A percentile compares a stretch with the other conserved stretches of the same genome.
phyloP scores from a whole-genome alignment of 345 rosid species.

The Arabidopsis suecica region DNA sequence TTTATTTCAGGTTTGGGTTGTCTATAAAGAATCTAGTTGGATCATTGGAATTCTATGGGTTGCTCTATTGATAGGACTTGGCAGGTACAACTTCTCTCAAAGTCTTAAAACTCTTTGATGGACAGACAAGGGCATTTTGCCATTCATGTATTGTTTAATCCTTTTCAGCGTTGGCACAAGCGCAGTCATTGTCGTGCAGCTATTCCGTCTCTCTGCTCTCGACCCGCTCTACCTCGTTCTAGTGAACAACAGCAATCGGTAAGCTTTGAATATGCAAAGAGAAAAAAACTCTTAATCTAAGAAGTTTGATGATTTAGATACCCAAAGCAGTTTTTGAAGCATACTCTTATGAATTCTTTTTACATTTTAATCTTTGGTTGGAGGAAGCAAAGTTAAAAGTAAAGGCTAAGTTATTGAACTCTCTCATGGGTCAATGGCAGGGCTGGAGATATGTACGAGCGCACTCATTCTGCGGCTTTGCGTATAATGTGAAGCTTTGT shows the following conservation, averaged over 20 bases:
- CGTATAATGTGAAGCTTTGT: constrained; percentile 35
- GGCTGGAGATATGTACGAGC: constrained; percentile 78
- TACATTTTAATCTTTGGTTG: constrained; percentile 34
- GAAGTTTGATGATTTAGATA: not conserved
- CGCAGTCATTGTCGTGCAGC: constrained; percentile 62
- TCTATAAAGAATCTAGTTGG: constrained; percentile 86
- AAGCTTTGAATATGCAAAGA: constrained; percentile 30
- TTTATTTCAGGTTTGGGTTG: constrained; percentile 70
- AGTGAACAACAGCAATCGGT: constrained; percentile 58
- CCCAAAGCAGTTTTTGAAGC: constrained; percentile 6
- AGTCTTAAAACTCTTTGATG: constrained; percentile 3
- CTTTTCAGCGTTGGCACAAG: constrained; percentile 72
- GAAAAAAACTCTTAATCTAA: not conserved
- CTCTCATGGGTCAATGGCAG: constrained; percentile 52
- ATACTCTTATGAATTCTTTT: not conserved
- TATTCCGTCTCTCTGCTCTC: constrained; percentile 58
- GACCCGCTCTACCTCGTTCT: constrained; percentile 78
- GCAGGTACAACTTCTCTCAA: constrained; percentile 60
- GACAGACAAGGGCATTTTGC: not conserved
- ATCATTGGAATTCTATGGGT: constrained; percentile 69
- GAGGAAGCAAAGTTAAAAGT: constrained; percentile 43
- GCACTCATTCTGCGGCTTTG: constrained; percentile 34
- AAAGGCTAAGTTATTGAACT: constrained; percentile 39
- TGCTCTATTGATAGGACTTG: constrained; percentile 68
- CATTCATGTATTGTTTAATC: constrained; percentile 9